These are phyloP conservation scores for Prunus mira DNA, from an alignment of 306 rosid genomes.

Conservation along the genomic window DNA sequence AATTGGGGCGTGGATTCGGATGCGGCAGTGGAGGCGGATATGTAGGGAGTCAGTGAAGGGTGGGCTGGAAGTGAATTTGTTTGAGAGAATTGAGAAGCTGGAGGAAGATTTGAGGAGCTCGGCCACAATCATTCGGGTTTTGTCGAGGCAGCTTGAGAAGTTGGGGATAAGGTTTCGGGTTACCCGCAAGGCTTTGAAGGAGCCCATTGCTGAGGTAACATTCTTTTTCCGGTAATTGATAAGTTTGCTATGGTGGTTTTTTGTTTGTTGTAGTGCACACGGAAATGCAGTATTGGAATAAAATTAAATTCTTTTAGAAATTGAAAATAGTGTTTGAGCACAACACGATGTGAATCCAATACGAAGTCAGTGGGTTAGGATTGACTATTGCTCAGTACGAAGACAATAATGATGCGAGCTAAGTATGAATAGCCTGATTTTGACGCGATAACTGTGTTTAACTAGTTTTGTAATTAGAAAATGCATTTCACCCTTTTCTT, in stretches of 20 bases:
- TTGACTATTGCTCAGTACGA: not conserved
- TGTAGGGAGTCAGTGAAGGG: slow-evolving; percentile 38
- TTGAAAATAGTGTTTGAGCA: not conserved
- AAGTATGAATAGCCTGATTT: too few species aligned
- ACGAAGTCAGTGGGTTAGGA: not conserved
- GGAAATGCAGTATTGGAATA: not conserved
- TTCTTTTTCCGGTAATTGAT: not conserved
- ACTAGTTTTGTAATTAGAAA: not conserved
- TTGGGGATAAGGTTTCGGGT: slow-evolving; percentile 75
- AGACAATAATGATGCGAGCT: not conserved
- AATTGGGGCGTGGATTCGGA: slow-evolving; percentile 64
- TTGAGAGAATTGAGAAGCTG: slow-evolving; percentile 72
- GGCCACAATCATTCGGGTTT: slow-evolving; percentile 45
- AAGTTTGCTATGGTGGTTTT: not conserved
- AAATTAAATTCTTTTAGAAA: not conserved
- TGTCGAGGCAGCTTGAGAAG: slow-evolving; percentile 90
- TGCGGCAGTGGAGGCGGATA: slow-evolving; percentile 62
- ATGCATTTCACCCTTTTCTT: too few species aligned
- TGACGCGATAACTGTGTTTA: too few species aligned
- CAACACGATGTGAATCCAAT: too few species aligned
- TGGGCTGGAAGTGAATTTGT: slow-evolving; percentile 57
- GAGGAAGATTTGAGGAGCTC: slow-evolving; percentile 75
- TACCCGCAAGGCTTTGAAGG: slow-evolving; percentile 62
- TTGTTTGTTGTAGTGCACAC: not conserved
- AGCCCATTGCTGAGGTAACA: slow-evolving; percentile 78